These are phyloP conservation scores for Dactylellina parvicollis DNA, from an alignment of 2,329 filamentous ascomycete genomes.

Conservation along the genomic window DNA sequence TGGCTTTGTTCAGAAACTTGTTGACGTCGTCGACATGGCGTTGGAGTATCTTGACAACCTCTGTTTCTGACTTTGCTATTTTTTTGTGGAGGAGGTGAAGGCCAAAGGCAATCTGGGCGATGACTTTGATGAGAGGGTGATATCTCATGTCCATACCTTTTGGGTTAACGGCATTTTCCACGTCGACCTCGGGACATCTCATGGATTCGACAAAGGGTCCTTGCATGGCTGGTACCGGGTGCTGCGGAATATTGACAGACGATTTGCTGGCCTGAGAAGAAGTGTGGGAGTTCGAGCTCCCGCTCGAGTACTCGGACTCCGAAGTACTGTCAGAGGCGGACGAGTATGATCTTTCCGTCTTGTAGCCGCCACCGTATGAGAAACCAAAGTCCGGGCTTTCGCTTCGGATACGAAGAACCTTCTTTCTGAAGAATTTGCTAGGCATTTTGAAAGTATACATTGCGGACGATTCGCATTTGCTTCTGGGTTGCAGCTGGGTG, in stretches of 20 bases:
- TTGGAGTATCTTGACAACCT: slow-evolving; percentile 89
- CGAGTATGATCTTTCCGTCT: slow-evolving; percentile 45
- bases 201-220: slow-evolving; percentile 84
- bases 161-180: slow-evolving; percentile 79
- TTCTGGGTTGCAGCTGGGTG: slow-evolving; percentile 3
- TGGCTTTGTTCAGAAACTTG: slow-evolving; percentile 83
- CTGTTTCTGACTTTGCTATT: slow-evolving; percentile 85
- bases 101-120: slow-evolving; percentile 92
- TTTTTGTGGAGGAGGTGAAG: slow-evolving; percentile 86
- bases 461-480: slow-evolving; percentile 24
- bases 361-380: slow-evolving; percentile 38
- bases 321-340: slow-evolving; percentile 52
- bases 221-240: slow-evolving; percentile 81
- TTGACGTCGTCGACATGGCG: slow-evolving; percentile 94
- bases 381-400: slow-evolving; percentile 49
- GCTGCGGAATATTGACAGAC: slow-evolving; percentile 62
- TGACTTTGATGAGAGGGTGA: slow-evolving; percentile 88
- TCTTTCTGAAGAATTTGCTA: slow-evolving; percentile 48
- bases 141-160: slow-evolving; percentile 78
- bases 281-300: background rate
- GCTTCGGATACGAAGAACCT: slow-evolving; percentile 41
- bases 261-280: background rate
- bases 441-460: slow-evolving; percentile 43
- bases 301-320: slow-evolving; percentile 17
- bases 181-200: slow-evolving; percentile 69